Percentiles rank a stretch among this genome's conserved stretches.
Conservation (phyloP, 352 stramenopile species). For the Plasmopara viticola region DNA sequence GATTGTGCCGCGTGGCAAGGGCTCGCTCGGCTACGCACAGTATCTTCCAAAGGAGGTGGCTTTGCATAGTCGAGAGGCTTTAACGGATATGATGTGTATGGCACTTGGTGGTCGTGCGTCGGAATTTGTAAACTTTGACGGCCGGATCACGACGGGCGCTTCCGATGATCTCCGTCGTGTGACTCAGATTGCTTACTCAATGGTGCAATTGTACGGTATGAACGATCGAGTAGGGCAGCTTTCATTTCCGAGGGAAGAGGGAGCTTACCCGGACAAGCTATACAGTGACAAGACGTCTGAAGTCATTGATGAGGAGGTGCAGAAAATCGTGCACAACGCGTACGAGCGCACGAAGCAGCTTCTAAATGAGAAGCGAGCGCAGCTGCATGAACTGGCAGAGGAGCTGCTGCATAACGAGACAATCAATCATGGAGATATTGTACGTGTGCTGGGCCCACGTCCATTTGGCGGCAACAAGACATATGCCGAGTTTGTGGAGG, state of each 20-base stretch:
- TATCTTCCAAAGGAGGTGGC: slow-evolving; percentile 98
- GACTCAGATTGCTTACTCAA: slow-evolving; percentile 96
- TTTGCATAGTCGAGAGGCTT: slow-evolving; percentile 92
- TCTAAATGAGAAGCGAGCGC: slow-evolving; percentile 89
- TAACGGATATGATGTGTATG: slow-evolving; percentile 99
- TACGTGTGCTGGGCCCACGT: slow-evolving; percentile 91
- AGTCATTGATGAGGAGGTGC: slow-evolving; percentile 98
- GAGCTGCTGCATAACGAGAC: slow-evolving; percentile 97
- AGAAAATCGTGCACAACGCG: slow-evolving; percentile 95
- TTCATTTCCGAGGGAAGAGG: slow-evolving; percentile 92
- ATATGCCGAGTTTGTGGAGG: slow-evolving; percentile 95
- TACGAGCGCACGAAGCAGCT: slow-evolving; percentile 95
- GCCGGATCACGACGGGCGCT: slow-evolving; percentile 94
- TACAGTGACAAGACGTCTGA: slow-evolving; percentile 97
- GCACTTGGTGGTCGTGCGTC: slow-evolving; percentile 95
- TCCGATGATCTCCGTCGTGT: slow-evolving; percentile 90
- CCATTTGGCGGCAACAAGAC: slow-evolving; percentile 92
- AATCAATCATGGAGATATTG: slow-evolving; percentile 98
- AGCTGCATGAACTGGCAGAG: slow-evolving; percentile 92
- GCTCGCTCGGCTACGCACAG: slow-evolving; percentile 97
- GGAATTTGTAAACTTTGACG: slow-evolving; percentile 97
- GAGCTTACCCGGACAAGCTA: slow-evolving; percentile 87
- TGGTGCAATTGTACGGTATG: slow-evolving; percentile 99
- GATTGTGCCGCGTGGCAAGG: slow-evolving; percentile 97
- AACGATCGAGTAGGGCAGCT: slow-evolving; percentile 95